Evolutionary conservation across 371 early-diverging fungal species (phyloP), one percentile per base, ranked within the genome.

Genomic region (Mucor saturninus): DNA sequence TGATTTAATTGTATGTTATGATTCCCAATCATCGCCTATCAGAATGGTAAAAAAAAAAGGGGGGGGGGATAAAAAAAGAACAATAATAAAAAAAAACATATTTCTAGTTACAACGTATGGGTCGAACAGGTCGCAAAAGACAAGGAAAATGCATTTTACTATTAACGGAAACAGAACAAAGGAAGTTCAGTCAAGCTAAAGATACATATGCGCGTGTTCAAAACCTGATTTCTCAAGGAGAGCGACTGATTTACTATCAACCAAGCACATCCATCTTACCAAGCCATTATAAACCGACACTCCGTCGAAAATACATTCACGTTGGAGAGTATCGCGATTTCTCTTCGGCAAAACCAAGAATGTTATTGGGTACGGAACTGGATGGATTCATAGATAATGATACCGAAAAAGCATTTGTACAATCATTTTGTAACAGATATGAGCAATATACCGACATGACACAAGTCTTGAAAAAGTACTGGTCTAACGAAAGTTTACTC

Each of bases 41-140:
- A 86, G 93, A 45, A 90, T 95, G 93, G 86, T 81, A 57, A 59
- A 21, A 21, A 21, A 21, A 21, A 21, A 21, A n/a, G n/a, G 21
- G 21, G 21, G 21, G 21, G 21, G 21, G 21, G 21, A 21, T 21
- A 21, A 21, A 21, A 21, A 46, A 7, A 11, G 26, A 28, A 49
- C 3, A 31, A 0, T 35, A 13, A 11, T 6, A 52, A 35, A 10
- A 38, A 29, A 13, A 45, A n/a, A 35, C 32, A 21, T 21, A 21
- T 59, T 55, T 62, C 32, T 56, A 96, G 92, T 67, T 93, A 2
- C 97, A 97, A 75, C 85, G 98, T 21, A 93, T 95, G 86, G 98
- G 98, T 14, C 86, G 98, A 26, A 97, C 98, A 6, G 98, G 98
- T 3, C 85, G 98, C 28, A 92, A 94, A 48, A 90, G 98, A 11